Conservation (phyloP, 805 yeast genomes). For the Metahyphopichia silvanorum region DNA sequence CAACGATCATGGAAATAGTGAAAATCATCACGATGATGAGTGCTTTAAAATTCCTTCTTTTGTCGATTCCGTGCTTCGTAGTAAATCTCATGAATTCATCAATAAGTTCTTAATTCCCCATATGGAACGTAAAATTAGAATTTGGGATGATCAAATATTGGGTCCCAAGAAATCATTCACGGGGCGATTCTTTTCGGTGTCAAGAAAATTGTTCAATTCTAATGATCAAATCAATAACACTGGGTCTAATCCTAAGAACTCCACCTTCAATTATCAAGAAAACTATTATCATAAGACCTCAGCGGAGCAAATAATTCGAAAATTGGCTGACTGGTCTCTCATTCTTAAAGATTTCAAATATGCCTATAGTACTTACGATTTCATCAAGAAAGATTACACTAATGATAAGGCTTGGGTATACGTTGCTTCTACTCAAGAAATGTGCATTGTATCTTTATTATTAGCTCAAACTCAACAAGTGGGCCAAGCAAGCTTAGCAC, state of each 20-base stretch:
- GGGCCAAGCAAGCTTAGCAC: constrained; percentile 23
- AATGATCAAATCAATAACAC: constrained; percentile 8
- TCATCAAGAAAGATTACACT: constrained; percentile 71
- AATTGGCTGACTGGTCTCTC: constrained; percentile 88
- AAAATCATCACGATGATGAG: too few species aligned
- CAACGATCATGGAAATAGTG: constrained; percentile 5
- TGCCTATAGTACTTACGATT: constrained; percentile 80
- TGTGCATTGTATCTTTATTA: constrained; percentile 71
- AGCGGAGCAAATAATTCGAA: constrained; percentile 71
- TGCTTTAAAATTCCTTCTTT: constrained; percentile 27
- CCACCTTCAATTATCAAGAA: constrained; percentile 45
- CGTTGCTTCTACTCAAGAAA: constrained; percentile 83
- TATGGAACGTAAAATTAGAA: constrained; percentile 76
- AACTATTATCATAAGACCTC: constrained; percentile 61
- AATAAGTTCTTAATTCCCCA: constrained; percentile 63
- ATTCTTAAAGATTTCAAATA: constrained; percentile 86
- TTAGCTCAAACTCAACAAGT: constrained; percentile 50
- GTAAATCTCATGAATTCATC: constrained; percentile 45
- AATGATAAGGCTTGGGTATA: constrained; percentile 78
- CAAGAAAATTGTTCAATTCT: constrained; percentile 51
- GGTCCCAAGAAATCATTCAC: constrained; percentile 75
- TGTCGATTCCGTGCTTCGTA: constrained; percentile 38
- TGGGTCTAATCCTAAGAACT: constrained; percentile 5
- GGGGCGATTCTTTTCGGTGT: constrained; percentile 66
- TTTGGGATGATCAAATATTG: constrained; percentile 83